A percentile compares a stretch with the other conserved stretches of the same genome.
Conservation (phyloP, 73 alveolate species). For the Breviolum minutum region DNA sequence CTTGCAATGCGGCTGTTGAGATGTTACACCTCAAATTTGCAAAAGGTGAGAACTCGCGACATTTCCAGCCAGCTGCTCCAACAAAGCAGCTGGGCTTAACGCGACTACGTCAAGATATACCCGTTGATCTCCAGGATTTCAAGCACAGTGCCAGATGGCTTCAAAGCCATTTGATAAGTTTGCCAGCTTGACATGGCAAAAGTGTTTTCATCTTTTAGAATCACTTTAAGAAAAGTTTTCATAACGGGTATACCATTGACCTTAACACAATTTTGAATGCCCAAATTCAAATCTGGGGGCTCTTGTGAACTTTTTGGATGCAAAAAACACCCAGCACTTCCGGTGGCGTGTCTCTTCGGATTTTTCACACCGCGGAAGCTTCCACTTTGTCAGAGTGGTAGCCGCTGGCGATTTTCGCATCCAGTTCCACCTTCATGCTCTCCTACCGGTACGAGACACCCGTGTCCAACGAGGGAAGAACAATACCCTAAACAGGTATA, state of each 20-base stretch:
- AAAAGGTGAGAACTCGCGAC: conserved; percentile 7
- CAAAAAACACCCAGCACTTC: too few relatives aligned
- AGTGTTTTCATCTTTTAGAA: too few relatives aligned
- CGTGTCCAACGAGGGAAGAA: too few relatives aligned
- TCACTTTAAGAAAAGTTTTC: neutral
- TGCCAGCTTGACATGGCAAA: neutral
- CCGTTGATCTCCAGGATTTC: neutral
- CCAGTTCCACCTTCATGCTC: conserved; percentile 87
- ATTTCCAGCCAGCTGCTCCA: conserved; percentile 12
- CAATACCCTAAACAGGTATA: too few relatives aligned
- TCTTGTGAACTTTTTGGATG: neutral
- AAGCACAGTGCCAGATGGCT: neutral
- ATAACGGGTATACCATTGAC: neutral
- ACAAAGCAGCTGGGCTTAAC: conserved; percentile 12
- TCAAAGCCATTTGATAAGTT: neutral
- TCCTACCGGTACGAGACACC: neutral
- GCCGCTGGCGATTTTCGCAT: conserved; percentile 93
- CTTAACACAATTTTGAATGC: conserved; percentile 1
- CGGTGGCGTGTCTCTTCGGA: too few relatives aligned
- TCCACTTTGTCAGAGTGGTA: conserved; percentile 77
- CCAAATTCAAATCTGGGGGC: neutral
- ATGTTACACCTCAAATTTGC: neutral
- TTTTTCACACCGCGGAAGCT: neutral
- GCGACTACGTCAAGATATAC: neutral
- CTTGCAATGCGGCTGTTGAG: neutral